Conservation (phyloP, 2,329 filamentous ascomycete genomes). For the Endocalyx cinctus region DNA sequence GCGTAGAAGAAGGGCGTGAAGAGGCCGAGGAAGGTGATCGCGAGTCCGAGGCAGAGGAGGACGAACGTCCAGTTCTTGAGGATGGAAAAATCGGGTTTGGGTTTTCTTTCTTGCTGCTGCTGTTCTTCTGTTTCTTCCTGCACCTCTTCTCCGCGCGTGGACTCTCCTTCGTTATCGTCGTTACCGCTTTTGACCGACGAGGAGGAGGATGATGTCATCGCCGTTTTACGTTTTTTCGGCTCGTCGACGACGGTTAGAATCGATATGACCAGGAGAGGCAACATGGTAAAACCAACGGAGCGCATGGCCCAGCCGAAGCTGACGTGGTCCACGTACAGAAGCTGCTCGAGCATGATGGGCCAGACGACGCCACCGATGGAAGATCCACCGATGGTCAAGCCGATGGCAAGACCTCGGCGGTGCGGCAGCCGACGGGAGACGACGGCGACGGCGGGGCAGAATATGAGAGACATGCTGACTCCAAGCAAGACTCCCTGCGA, state of each 20-base stretch:
- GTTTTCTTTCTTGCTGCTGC: slow-evolving; percentile 3
- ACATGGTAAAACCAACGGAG: slow-evolving; percentile 35
- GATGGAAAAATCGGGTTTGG: slow-evolving; percentile 6
- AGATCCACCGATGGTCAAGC: slow-evolving; percentile 20
- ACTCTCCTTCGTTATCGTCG: slow-evolving; percentile 1
- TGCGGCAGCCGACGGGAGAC: slow-evolving; percentile 19
- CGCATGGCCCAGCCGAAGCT: slow-evolving; percentile 26
- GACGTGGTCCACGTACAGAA: slow-evolving; percentile 19
- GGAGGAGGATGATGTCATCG: too few species aligned
- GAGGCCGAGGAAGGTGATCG: slow-evolving; percentile 32
- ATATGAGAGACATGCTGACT: slow-evolving; percentile 14
- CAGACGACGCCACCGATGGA: slow-evolving; percentile 29
- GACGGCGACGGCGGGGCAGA: slow-evolving; percentile 18
- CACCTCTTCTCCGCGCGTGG: too few species aligned
- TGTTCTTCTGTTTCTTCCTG: not conserved
- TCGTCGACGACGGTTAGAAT: slow-evolving; percentile 19
- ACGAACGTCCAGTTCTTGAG: slow-evolving; percentile 16
- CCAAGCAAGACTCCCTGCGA: slow-evolving; percentile 22
- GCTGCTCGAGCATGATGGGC: slow-evolving; percentile 25
- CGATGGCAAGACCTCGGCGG: slow-evolving; percentile 15
- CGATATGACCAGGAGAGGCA: slow-evolving; percentile 28
- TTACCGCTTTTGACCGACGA: slow-evolving; percentile 3
- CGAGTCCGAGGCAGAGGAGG: slow-evolving; percentile 27
- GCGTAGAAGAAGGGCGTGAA: slow-evolving; percentile 35
- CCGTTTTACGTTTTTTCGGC: not conserved